Conservation (phyloP, 2,329 filamentous ascomycete species). For the Botrytis aclada region DNA sequence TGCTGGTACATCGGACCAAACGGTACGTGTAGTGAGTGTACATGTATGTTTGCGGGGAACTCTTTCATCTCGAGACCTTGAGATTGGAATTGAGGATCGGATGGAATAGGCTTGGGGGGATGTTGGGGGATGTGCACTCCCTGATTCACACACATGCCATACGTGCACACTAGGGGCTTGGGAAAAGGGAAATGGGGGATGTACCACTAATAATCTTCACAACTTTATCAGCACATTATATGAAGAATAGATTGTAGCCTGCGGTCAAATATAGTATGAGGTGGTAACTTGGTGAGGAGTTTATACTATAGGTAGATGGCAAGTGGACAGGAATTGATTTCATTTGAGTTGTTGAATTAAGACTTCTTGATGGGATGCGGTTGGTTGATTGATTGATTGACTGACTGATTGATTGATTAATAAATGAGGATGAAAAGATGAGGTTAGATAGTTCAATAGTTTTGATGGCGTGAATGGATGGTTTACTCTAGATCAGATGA, state of each 20-base stretch:
- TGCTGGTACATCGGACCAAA: neutral
- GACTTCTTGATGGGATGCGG: neutral
- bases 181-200: neutral
- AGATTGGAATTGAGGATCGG: neutral
- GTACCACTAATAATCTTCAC: neutral
- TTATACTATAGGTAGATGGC: neutral
- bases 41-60: neutral
- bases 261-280: neutral
- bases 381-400: neutral
- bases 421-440: neutral
- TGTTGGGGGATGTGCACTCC: neutral
- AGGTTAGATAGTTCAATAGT: slow-evolving; percentile 6
- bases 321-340: neutral
- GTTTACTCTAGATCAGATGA: neutral
- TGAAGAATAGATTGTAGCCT: neutral
- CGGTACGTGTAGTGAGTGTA: neutral
- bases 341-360: neutral
- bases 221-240: neutral
- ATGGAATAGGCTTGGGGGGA: neutral
- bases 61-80: neutral
- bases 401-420: too few relatives aligned
- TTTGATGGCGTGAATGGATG: too few relatives aligned
- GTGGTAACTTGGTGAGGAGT: neutral
- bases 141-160: neutral
- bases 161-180: neutral